Evolutionary conservation across 2,329 filamentous ascomycete genomes (phyloP), one percentile per base, ranked within the genome.

Genomic region (Capronia coronata): DNA sequence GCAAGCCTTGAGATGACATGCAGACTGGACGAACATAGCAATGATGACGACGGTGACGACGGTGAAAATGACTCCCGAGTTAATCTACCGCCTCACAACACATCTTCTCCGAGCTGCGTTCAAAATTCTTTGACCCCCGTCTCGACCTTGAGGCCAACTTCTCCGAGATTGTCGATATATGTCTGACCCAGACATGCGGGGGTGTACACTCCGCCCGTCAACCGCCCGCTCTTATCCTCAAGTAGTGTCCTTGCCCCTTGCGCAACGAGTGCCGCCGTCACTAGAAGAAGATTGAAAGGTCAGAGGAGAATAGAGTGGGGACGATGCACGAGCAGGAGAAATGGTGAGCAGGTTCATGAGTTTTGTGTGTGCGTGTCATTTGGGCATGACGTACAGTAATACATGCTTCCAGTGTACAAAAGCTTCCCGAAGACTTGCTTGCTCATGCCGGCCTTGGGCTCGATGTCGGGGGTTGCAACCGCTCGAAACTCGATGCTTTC

Each of bases 311-410:
- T 37, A 14, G n/a, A 4, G 7, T 37, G 5, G 34, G 34, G n/a
- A 13, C 5, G n/a, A 37, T 40, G 37, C 23, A 5, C 5, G 5
- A 5, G 23, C 23, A 10, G 23, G 5, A 5, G 23, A 5, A 10
- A 27, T 27, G 10, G 23, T 27, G 23, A 27, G 5, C n/a, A n/a
- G n/a, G n/a, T n/a, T n/a, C n/a, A n/a, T n/a, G n/a, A n/a, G n/a
- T n/a, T n/a, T n/a, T n/a, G n/a, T n/a, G n/a, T n/a, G n/a, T n/a
- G n/a, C n/a, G n/a, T 27, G 23, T 27, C 5, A 27, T 10, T 27
- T 27, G 37, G 10, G n/a, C n/a, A n/a, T n/a, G n/a, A 21, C 37
- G 14, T 64, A 83, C 79, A 67, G n/a, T 71, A 58, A 44, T 73
- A 74, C 56, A 68, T 60, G 7, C 62, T 60, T 8, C 70, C 70